Evolutionary conservation across 139 green algal genomes (phyloP), one percentile per base, ranked within the genome.

Genomic region (Micractinium conductrix): DNA sequence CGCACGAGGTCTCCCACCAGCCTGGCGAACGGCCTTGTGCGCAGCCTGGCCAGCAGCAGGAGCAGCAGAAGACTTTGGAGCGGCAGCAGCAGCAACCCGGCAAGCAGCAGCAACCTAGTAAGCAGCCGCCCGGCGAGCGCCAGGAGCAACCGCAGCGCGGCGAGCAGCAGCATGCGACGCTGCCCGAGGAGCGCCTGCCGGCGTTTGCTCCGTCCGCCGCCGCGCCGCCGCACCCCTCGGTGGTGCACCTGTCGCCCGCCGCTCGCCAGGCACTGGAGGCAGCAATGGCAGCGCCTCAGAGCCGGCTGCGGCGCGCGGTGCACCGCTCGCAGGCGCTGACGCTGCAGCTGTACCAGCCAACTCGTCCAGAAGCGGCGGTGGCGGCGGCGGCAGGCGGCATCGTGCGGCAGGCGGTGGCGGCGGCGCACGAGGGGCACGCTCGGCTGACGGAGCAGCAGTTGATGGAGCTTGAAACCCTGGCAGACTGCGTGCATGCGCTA

Each of bases 401-500:
- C 7, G 22, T 86, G 50, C 40, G 43, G 37, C 50, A 30, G 0
- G 35, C 53, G 33, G 60, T 84, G 19, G 78, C 62, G 30, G 78
- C 73, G 35, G 76, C 67, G 6, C 50, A 74, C 7, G 65, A 74
- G 78, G 62, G 8, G 12, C 62, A 62, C 7, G 40, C 78, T 4
- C 44, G 43, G 30, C 78, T 83, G 28, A 74, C 78, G 10, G 30
- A 43, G 8, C 37, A 78, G 40, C 42, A 90, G 58, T 43, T 83
- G 48, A 72, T 62, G 14, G 8, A 83, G 4, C 26, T 80, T 24
- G 72, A 75, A 63, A 24, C 69, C 0, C 22, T 89, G 58, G 68
- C 78, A 8, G 81, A 91, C 50, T 83, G 85, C 7, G 72, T 96
- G 40, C 55, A 88, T 24, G 86, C 72, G 17, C 76, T 96, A n/a